Conservation (phyloP, 2,329 filamentous ascomycete species). For the Fonsecaea multimorphosa region DNA sequence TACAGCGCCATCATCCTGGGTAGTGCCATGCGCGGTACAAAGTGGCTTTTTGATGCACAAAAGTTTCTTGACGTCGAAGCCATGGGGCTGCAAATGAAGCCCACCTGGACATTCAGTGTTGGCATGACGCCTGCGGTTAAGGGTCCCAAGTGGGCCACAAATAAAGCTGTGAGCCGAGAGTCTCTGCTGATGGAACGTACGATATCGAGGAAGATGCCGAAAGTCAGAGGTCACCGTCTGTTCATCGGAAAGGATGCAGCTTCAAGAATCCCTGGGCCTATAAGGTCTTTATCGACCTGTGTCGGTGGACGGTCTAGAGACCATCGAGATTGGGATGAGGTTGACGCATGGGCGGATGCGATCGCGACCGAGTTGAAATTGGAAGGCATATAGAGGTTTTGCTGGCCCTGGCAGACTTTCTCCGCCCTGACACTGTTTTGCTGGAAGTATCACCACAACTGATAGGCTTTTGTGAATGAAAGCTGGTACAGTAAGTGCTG, state of each 20-base stretch:
- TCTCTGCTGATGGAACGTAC: slow-evolving; percentile 14
- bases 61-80: slow-evolving; percentile 33
- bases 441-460: too few species aligned
- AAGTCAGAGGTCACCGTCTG: slow-evolving; percentile 29
- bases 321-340: slow-evolving; percentile 32
- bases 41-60: slow-evolving; percentile 31
- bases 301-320: slow-evolving; percentile 31
- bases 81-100: slow-evolving; percentile 29
- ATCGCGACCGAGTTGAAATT: slow-evolving; percentile 32
- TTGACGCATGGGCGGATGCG: slow-evolving; percentile 28
- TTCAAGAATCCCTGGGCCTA: slow-evolving; percentile 11
- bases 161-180: slow-evolving; percentile 19
- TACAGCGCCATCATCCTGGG: slow-evolving; percentile 34
- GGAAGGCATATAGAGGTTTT: slow-evolving; percentile 18
- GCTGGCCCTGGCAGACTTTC: too few species aligned
- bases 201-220: slow-evolving; percentile 26
- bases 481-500: too few species aligned
- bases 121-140: slow-evolving; percentile 22
- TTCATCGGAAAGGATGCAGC: slow-evolving; percentile 32
- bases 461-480: too few species aligned
- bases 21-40: slow-evolving; percentile 26
- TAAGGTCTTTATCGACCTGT: slow-evolving; percentile 24
- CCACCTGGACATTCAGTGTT: slow-evolving; percentile 33
- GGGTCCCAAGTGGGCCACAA: slow-evolving; percentile 23
- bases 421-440: too few species aligned